These are phyloP conservation scores for Trametes meyenii DNA, from an alignment of 768 basidiomycete genomes.

Conservation along the genomic window DNA sequence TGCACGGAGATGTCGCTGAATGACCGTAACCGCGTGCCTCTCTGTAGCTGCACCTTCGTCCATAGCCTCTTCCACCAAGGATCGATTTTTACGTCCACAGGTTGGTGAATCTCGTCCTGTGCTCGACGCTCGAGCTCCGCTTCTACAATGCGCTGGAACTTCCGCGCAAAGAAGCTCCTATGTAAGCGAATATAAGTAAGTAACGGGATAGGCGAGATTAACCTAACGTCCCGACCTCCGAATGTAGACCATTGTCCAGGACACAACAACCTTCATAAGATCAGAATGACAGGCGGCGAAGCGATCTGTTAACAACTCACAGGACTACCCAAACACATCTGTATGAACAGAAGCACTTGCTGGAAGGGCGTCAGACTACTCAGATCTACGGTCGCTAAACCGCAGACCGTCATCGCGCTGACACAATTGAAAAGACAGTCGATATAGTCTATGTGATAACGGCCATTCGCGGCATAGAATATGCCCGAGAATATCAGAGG, in stretches of 20 bases:
- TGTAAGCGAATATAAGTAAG: neutral
- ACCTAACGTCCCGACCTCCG: slow-evolving; percentile 53
- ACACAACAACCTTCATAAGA: slow-evolving; percentile 62
- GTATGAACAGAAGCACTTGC: slow-evolving; percentile 69
- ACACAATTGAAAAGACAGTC: slow-evolving; percentile 80
- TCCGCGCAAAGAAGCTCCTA: slow-evolving; percentile 72
- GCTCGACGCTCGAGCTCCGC: slow-evolving; percentile 39
- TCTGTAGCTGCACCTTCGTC: slow-evolving; percentile 5
- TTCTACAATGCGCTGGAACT: slow-evolving; percentile 62
- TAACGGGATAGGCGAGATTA: neutral
- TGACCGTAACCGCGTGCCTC: slow-evolving; percentile 13
- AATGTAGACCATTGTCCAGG: slow-evolving; percentile 82
- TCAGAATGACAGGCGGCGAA: neutral
- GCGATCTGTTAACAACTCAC: slow-evolving; percentile 46
- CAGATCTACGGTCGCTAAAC: slow-evolving; percentile 70
- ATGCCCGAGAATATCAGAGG: slow-evolving; percentile 81
- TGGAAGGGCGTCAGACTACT: slow-evolving; percentile 71
- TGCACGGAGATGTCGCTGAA: slow-evolving; percentile 18
- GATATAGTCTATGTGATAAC: slow-evolving; percentile 68
- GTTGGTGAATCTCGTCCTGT: slow-evolving; percentile 14
- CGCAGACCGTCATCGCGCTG: slow-evolving; percentile 79
- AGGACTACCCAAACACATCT: slow-evolving; percentile 78
- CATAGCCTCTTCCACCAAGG: slow-evolving; percentile 29
- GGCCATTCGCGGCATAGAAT: slow-evolving; percentile 83
- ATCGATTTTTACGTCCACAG: slow-evolving; percentile 28